phyloP scores from a whole-genome alignment of 768 basidiomycete species.

The Mycena epipterygia region DNA sequence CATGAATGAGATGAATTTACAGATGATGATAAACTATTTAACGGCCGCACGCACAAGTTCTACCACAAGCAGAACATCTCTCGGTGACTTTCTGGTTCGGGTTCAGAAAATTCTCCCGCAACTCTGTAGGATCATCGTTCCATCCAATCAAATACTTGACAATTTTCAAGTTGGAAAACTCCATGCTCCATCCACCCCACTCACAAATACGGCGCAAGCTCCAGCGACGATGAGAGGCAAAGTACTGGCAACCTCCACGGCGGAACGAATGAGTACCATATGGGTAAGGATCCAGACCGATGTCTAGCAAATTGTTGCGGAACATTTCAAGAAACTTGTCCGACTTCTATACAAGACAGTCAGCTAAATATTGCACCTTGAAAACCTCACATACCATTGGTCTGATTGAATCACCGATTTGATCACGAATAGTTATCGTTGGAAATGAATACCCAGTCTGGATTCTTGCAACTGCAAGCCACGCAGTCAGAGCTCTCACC shows the following conservation, averaged over 20 bases:
- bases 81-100: slow-evolving; percentile 40
- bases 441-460: slow-evolving; percentile 50
- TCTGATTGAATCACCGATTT: slow-evolving; percentile 36
- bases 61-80: slow-evolving; percentile 46
- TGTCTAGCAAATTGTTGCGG: slow-evolving; percentile 56
- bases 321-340: slow-evolving; percentile 55
- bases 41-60: slow-evolving; percentile 45
- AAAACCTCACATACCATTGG: slow-evolving; percentile 42
- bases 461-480: slow-evolving; percentile 41
- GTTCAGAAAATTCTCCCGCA: slow-evolving; percentile 54
- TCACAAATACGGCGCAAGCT: slow-evolving; percentile 53
- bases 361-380: background rate
- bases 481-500: slow-evolving; percentile 48
- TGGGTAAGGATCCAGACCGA: slow-evolving; percentile 49
- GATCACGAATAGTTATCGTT: slow-evolving; percentile 45
- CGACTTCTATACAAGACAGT: slow-evolving; percentile 41
- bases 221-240: slow-evolving; percentile 50
- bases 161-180: slow-evolving; percentile 55
- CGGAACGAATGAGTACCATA: slow-evolving; percentile 60
- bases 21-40: background rate
- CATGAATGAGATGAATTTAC: background rate
- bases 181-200: slow-evolving; percentile 63
- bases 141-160: slow-evolving; percentile 58
- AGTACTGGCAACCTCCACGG: slow-evolving; percentile 56
- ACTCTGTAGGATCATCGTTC: slow-evolving; percentile 52